These are phyloP conservation scores for Starmera amethionina DNA, from an alignment of 805 yeast genomes.

Conservation along the genomic window DNA sequence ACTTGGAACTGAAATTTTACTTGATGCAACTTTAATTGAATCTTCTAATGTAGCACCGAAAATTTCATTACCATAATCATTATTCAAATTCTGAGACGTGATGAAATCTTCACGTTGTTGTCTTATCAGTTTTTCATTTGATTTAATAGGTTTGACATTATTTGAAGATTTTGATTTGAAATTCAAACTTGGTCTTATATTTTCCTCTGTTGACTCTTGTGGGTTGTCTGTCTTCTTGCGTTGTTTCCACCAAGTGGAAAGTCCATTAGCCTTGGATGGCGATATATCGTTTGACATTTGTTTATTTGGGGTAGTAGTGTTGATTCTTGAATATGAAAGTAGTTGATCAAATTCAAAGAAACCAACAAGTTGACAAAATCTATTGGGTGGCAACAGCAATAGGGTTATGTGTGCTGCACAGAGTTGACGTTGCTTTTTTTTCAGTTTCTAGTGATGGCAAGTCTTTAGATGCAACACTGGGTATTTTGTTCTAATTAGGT, in stretches of 20 bases:
- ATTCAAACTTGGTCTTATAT: constrained; percentile 21
- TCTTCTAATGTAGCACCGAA: constrained; percentile 74
- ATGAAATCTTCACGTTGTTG: constrained; percentile 29
- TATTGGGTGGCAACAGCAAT: too few species aligned
- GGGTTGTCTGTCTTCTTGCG: constrained; percentile 17
- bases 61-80: constrained; percentile 36
- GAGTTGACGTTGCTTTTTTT: too few species aligned
- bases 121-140: constrained; percentile 17
- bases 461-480: too few species aligned
- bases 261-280: constrained; percentile 22
- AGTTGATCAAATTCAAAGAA: too few species aligned
- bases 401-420: too few species aligned
- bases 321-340: too few species aligned
- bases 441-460: too few species aligned
- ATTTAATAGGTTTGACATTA: constrained; percentile 11
- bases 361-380: too few species aligned
- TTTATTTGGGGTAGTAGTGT: too few species aligned
- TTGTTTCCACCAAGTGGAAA: constrained; percentile 32
- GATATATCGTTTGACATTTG: constrained; percentile 17
- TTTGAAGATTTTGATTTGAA: constrained; percentile 26
- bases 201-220: background rate
- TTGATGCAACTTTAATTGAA: constrained; percentile 69
- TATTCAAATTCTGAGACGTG: constrained; percentile 19
- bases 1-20: constrained; percentile 57
- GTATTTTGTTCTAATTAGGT: too few species aligned